These are phyloP conservation scores for Penicillium brevicompactum DNA, from an alignment of 2,329 filamentous ascomycete genomes.

Conservation along the genomic window DNA sequence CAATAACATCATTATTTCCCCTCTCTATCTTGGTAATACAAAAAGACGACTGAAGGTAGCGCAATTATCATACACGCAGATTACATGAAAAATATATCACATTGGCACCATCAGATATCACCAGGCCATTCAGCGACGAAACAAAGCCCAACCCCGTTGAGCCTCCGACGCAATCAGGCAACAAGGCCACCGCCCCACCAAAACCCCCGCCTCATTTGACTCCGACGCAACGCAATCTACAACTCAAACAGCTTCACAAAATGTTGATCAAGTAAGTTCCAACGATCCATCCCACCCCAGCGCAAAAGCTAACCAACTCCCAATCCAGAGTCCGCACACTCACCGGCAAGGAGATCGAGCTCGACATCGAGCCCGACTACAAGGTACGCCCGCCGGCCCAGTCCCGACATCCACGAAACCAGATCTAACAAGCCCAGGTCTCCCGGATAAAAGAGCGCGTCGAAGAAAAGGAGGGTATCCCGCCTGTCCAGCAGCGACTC, in stretches of 20 bases:
- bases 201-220: slow-evolving; percentile 31
- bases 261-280: slow-evolving; percentile 56
- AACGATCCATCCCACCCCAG: slow-evolving; percentile 16
- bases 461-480: slow-evolving; percentile 98
- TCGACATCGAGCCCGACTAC: slow-evolving; percentile 93
- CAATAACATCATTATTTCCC: background rate
- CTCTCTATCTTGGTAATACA: no score
- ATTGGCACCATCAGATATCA: background rate
- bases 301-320: slow-evolving; percentile 7
- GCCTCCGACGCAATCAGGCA: slow-evolving; percentile 24
- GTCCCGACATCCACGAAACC: background rate
- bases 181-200: slow-evolving; percentile 33
- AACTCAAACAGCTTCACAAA: background rate
- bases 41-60: no score
- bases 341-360: slow-evolving; percentile 97
- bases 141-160: background rate
- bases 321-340: slow-evolving; percentile 83
- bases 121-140: background rate
- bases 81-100: background rate
- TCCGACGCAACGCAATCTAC: slow-evolving; percentile 9
- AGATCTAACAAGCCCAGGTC: slow-evolving; percentile 59
- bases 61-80: no score
- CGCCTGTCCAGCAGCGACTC: slow-evolving; percentile 91
- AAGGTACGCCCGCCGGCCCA: slow-evolving; percentile 63
- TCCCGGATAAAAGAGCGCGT: slow-evolving; percentile 98